phyloP scores from a whole-genome alignment of 257 asterid genomes.

The Cordia subcordata region DNA sequence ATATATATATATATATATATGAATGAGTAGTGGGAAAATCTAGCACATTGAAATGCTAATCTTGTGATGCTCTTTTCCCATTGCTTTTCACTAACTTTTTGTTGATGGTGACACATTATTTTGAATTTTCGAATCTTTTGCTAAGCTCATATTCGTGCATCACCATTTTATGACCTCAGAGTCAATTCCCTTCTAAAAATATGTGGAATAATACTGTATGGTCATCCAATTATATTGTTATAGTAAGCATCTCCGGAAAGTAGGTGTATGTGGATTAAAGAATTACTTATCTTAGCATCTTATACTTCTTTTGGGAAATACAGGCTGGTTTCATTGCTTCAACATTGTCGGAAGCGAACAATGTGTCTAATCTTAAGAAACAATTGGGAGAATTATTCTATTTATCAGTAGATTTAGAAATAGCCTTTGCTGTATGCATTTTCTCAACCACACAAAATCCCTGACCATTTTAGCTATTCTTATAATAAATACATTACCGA shows the following conservation, averaged over 20 bases:
- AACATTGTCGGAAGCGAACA: conserved; percentile 15
- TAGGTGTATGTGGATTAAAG: conserved; percentile 1
- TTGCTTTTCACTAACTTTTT: conserved; percentile 5
- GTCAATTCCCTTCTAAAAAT: background rate
- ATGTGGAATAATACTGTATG: too few species aligned
- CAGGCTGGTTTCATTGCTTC: background rate
- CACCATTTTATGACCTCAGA: conserved; percentile 7
- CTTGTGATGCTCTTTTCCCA: background rate
- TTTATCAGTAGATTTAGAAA: background rate
- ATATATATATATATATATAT: too few species aligned
- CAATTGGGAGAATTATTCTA: background rate
- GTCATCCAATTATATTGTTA: background rate
- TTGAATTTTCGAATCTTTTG: background rate
- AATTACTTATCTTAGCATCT: conserved; percentile 20
- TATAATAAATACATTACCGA: too few species aligned
- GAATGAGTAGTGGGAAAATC: too few species aligned
- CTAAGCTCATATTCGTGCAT: conserved; percentile 4
- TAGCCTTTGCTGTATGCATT: background rate
- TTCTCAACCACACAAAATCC: background rate
- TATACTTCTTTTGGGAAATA: conserved; percentile 13
- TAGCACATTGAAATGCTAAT: background rate
- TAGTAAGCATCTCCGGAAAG: conserved; percentile 4
- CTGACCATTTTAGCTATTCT: background rate
- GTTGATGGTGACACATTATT: background rate
- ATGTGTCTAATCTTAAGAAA: conserved; percentile 16